phyloP scores from a whole-genome alignment of 2,329 filamentous ascomycete genomes.

The Pyrenochaeta sp. region DNA sequence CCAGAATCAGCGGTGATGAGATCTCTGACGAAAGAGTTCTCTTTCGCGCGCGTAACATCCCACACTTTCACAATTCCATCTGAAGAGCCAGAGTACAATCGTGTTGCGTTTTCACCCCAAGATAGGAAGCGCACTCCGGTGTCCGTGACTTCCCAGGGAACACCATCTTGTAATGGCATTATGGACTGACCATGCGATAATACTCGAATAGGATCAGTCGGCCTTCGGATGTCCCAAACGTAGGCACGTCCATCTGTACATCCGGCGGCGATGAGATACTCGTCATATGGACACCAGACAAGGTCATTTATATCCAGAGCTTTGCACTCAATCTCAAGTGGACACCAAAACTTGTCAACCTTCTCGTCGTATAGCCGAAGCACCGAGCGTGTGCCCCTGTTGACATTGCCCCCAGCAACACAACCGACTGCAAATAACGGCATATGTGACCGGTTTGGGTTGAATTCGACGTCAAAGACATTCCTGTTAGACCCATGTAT shows the following conservation, averaged over 20 bases:
- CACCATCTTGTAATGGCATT: slow-evolving; percentile 55
- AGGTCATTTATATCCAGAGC: slow-evolving; percentile 70
- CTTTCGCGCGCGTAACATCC: slow-evolving; percentile 62
- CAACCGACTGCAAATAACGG: slow-evolving; percentile 64
- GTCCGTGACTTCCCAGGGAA: slow-evolving; percentile 60
- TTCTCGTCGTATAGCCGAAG: slow-evolving; percentile 62
- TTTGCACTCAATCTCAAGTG: slow-evolving; percentile 62
- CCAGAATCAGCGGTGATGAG: slow-evolving; percentile 59
- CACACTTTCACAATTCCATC: slow-evolving; percentile 68
- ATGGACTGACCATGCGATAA: slow-evolving; percentile 62
- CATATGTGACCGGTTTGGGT: slow-evolving; percentile 48
- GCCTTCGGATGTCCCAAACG: slow-evolving; percentile 66
- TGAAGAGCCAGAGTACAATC: slow-evolving; percentile 67
- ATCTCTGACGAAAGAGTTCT: slow-evolving; percentile 63
- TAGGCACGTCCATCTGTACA: slow-evolving; percentile 69
- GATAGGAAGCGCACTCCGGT: slow-evolving; percentile 66
- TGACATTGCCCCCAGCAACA: slow-evolving; percentile 49
- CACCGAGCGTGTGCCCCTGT: slow-evolving; percentile 56
- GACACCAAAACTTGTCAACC: slow-evolving; percentile 34
- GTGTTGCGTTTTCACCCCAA: slow-evolving; percentile 62
- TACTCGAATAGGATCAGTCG: slow-evolving; percentile 56
- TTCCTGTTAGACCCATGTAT: slow-evolving; percentile 60
- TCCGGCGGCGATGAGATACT: slow-evolving; percentile 64
- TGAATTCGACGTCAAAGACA: slow-evolving; percentile 68
- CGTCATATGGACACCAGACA: slow-evolving; percentile 59